Conservation (phyloP, 1,284 basidiomycete species). For the Phellopilus nigrolimitatus region DNA sequence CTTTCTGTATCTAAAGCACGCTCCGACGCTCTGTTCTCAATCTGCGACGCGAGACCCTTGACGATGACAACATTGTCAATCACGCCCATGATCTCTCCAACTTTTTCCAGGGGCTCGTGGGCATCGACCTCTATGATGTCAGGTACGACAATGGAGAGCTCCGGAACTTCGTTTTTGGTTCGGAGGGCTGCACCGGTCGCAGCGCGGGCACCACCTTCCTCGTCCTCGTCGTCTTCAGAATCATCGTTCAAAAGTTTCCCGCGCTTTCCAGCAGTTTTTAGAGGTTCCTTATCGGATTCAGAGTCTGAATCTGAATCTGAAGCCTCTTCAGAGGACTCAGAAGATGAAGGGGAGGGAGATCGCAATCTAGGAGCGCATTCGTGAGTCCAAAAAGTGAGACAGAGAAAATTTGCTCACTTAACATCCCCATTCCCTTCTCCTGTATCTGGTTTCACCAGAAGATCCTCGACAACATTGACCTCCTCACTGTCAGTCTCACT, state of each 20-base stretch:
- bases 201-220: conserved; percentile 13
- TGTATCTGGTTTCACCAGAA: conserved; percentile 36
- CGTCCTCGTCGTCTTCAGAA: conserved; percentile 30
- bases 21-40: conserved; percentile 42
- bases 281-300: conserved; percentile 10
- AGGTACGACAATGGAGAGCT: conserved; percentile 33
- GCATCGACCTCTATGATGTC: conserved; percentile 33
- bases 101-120: conserved; percentile 59
- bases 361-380: not conserved
- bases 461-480: conserved; percentile 56
- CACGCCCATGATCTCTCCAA: conserved; percentile 72
- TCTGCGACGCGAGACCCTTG: conserved; percentile 47
- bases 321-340: conserved; percentile 12
- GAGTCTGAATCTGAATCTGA: conserved; percentile 18
- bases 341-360: conserved; percentile 12
- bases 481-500: conserved; percentile 55
- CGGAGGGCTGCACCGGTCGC: conserved; percentile 28
- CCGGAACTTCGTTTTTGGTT: conserved; percentile 29
- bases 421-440: conserved; percentile 23
- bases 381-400: not conserved
- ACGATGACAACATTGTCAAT: conserved; percentile 68
- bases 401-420: not conserved
- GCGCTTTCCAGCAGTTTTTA: not conserved
- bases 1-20: conserved; percentile 78
- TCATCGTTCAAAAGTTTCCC: conserved; percentile 19